Evolutionary conservation across 805 yeast species (phyloP).

Genomic region (Kuraishia capsulata): DNA sequence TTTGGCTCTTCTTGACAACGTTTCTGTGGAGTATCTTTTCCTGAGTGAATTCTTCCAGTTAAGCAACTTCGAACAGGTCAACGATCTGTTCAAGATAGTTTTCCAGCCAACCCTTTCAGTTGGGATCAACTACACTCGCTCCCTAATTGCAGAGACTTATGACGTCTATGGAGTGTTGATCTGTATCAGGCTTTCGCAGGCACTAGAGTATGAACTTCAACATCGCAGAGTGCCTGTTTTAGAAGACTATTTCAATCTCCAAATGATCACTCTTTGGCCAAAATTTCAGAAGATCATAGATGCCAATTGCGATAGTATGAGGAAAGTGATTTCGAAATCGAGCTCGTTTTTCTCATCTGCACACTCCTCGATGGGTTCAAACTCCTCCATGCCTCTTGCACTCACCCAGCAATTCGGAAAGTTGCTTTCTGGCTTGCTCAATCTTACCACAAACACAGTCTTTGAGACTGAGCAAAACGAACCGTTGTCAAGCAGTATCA

Average conservation of each 20-base stretch:
- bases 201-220: conserved; percentile 55
- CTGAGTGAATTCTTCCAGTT: conserved; percentile 60
- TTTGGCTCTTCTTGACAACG: conserved; percentile 66
- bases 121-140: conserved; percentile 39
- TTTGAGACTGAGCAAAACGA: conserved; percentile 36
- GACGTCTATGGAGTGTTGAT: conserved; percentile 77
- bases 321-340: conserved; percentile 34
- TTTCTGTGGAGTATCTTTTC: conserved; percentile 68
- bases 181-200: conserved; percentile 63
- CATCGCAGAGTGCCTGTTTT: conserved; percentile 61
- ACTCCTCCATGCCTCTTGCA: conserved; percentile 39
- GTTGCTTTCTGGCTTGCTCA: conserved; percentile 60
- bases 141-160: conserved; percentile 29
- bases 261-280: conserved; percentile 76
- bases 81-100: conserved; percentile 36
- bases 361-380: conserved; percentile 12
- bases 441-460: conserved; percentile 29
- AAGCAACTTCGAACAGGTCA: conserved; percentile 33
- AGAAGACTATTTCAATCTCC: conserved; percentile 60
- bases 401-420: conserved; percentile 77
- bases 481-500: conserved; percentile 64
- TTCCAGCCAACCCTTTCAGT: conserved; percentile 44
- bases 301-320: conserved; percentile 63
- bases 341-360: conserved; percentile 24
- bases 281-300: conserved; percentile 71